Conservation (phyloP, 2,329 filamentous ascomycete species). For the Fusarium anguioides region DNA sequence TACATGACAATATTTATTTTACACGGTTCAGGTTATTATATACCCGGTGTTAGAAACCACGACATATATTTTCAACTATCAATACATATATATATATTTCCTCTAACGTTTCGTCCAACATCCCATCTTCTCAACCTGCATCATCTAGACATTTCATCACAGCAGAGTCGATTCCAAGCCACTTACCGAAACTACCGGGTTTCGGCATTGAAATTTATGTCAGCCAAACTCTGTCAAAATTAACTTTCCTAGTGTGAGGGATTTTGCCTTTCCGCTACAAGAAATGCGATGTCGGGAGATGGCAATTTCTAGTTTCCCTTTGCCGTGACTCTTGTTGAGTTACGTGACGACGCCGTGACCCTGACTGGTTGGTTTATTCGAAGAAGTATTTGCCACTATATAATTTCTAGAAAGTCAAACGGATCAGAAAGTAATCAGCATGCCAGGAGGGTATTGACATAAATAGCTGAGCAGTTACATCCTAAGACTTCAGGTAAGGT, state of each 20-base stretch:
- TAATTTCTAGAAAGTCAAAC: no score
- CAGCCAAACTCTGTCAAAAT: background rate
- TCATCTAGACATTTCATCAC: background rate
- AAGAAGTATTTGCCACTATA: no score
- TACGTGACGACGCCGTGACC: background rate
- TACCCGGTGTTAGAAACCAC: slow-evolving; percentile 17
- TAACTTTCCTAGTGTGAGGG: background rate
- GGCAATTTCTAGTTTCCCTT: background rate
- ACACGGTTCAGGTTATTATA: background rate
- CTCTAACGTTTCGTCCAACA: background rate
- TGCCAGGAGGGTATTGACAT: no score
- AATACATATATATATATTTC: rapidly evolving
- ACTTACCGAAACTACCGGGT: slow-evolving; percentile 2
- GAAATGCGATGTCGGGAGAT: background rate
- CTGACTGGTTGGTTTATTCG: background rate
- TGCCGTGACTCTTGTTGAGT: background rate
- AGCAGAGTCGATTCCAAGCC: background rate
- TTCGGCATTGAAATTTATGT: background rate
- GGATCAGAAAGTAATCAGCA: no score
- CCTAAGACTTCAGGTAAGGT: no score
- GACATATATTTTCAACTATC: background rate
- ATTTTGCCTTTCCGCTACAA: background rate
- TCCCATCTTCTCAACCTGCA: background rate
- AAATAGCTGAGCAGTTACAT: no score
- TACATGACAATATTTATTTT: background rate